Evolutionary conservation across 202 grass and related monocot species (phyloP), one percentile per base, ranked within the genome.

Genomic region (Saccharum hybrid): DNA sequence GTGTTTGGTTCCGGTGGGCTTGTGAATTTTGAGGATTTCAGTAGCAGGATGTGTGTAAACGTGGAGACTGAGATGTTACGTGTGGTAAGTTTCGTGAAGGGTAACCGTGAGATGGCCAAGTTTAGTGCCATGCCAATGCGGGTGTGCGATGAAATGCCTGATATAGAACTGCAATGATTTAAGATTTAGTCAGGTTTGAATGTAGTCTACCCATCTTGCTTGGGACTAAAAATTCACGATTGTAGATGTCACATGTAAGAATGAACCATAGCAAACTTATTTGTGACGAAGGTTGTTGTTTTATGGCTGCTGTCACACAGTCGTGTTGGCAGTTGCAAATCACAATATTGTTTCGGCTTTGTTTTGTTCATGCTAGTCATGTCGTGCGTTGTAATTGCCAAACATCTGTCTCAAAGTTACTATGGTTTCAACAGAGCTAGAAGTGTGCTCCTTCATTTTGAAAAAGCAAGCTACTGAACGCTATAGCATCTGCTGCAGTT

Each of bases 321-420:
- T 23, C 1, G 4, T 36, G 28, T 74, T 68, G 13, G 38, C 42
- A 79, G 48, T 49, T 8, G 10, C 11, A 38, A 43, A 22, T 68
- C 11, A 14, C 8, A n/a, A 43, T 21, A 41, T 14, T 78, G 3
- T 45, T 7, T 52, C 48, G 6, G 60, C 33, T 80, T 68, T 52
- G 2, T 15, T 78, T 69, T 68, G 16, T 72, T 48, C 19, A 74
- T 45, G 12, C 4, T 72, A 68, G 3, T 64, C 19, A 40, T 56
- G 69, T 71, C 31, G 18, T 64, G 67, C 9, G 60, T 83, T 78
- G 57, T 37, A 63, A 51, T 83, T 77, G 48, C 13, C n/a, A 69
- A 49, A 45, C 19, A 68, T 22, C 19, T 83, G 45, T 14, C 13
- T 83, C 54, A 40, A 43, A 60, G 8, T 30, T 78, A 73, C 12